Evolutionary conservation across 306 rosid species (phyloP).

Genomic region (Sophora flavescens): DNA sequence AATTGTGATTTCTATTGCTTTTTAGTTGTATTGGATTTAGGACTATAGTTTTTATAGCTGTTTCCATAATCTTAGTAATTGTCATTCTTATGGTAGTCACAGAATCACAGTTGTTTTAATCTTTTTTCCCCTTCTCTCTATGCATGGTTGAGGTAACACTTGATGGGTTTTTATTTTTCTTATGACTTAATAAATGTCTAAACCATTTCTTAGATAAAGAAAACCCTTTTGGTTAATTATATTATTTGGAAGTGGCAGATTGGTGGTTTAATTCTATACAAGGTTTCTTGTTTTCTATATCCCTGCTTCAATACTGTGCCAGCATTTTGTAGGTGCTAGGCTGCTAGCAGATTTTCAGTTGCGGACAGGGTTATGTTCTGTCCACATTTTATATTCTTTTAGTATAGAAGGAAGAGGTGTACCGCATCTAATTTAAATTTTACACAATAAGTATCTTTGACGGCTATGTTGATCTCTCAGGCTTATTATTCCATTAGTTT

Average conservation of each 20-base stretch:
- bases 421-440: not conserved
- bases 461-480: not conserved
- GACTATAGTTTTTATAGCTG: conserved; percentile 3
- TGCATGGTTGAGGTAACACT: conserved; percentile 2
- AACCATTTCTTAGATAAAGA: conserved; percentile 1
- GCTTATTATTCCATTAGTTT: conserved; percentile 3
- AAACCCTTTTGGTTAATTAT: conserved; percentile 13
- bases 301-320: conserved; percentile 1
- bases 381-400: conserved; percentile 6
- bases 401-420: conserved; percentile 8
- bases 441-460: not conserved
- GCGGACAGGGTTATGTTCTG: conserved; percentile 26
- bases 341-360: conserved; percentile 27
- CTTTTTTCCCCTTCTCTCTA: not conserved
- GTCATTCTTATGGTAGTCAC: not conserved
- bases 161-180: not conserved
- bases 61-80: not conserved
- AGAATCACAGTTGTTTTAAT: conserved; percentile 5
- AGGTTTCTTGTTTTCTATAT: conserved; percentile 3
- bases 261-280: not conserved
- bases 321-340: conserved; percentile 28
- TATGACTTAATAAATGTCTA: conserved; percentile 17
- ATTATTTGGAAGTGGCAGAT: conserved; percentile 24
- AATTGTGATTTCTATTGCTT: conserved; percentile 20
- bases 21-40: conserved; percentile 26